These are phyloP conservation scores for Dactylellina sp. DNA, from an alignment of 2,329 filamentous ascomycete genomes.

Conservation along the genomic window DNA sequence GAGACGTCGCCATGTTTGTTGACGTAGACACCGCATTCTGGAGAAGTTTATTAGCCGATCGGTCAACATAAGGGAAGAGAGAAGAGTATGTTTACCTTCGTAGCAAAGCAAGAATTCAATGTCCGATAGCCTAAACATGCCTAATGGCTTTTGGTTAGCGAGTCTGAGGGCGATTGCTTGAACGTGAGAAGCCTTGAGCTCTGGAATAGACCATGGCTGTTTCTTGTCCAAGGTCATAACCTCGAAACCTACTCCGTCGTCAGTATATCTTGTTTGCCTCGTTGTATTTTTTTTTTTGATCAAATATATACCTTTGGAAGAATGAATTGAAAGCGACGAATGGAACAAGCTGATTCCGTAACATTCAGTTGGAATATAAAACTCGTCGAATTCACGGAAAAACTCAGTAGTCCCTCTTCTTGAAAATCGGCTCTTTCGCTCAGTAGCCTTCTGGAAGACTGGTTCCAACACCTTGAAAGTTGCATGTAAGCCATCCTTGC, in stretches of 20 bases:
- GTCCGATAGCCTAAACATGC: constrained; percentile 95
- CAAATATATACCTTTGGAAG: constrained; percentile 75
- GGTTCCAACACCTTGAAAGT: constrained; percentile 98
- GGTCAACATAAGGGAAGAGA: not conserved
- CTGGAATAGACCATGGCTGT: constrained; percentile 91
- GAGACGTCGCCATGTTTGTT: constrained; percentile 98
- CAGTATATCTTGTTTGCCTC: constrained; percentile 4
- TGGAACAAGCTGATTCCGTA: constrained; percentile 97
- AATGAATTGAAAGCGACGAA: constrained; percentile 89
- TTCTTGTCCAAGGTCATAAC: constrained; percentile 98
- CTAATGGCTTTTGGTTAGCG: constrained; percentile 83
- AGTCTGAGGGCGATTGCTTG: constrained; percentile 82
- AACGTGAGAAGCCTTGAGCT: constrained; percentile 78
- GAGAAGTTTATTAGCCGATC: constrained; percentile 1
- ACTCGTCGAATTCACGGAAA: constrained; percentile 98
- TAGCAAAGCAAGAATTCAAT: constrained; percentile 94
- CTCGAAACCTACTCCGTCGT: constrained; percentile 72
- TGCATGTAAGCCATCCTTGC: constrained; percentile 88
- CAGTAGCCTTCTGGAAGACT: constrained; percentile 89
- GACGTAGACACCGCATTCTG: constrained; percentile 93
- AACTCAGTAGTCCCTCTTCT: constrained; percentile 83
- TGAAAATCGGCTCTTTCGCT: constrained; percentile 80
- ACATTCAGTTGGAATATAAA: constrained; percentile 96
- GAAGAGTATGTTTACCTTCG: constrained; percentile 65
- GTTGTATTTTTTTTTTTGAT: not conserved